phyloP scores from a whole-genome alignment of 768 basidiomycete species.

The Podaxis pistillaris region DNA sequence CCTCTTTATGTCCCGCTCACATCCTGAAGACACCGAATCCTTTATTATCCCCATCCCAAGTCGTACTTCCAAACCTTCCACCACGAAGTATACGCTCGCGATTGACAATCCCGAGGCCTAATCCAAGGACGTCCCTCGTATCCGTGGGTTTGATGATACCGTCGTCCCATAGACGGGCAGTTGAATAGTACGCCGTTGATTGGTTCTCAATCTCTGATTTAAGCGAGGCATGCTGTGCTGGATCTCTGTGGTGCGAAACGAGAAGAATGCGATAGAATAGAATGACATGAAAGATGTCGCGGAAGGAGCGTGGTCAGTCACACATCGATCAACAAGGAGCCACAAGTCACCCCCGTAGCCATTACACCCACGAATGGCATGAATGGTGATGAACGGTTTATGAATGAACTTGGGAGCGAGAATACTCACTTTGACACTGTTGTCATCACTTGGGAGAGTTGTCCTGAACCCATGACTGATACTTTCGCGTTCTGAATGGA shows the following conservation, averaged over 20 bases:
- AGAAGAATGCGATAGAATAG: neutral
- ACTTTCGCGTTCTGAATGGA: conserved; percentile 77
- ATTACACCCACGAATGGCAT: neutral
- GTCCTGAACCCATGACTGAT: conserved; percentile 93
- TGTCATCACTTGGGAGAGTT: conserved; percentile 91
- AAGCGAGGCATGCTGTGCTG: conserved; percentile 69
- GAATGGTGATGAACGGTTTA: neutral
- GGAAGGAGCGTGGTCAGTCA: neutral
- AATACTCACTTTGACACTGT: conserved; percentile 73
- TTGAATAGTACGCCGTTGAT: conserved; percentile 84
- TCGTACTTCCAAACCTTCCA: conserved; percentile 32
- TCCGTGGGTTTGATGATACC: conserved; percentile 88
- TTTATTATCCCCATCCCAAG: conserved; percentile 69
- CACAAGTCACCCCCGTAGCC: neutral
- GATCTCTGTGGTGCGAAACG: conserved; percentile 53
- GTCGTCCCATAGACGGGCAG: conserved; percentile 93
- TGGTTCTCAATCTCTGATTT: conserved; percentile 86
- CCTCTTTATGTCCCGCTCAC: conserved; percentile 37
- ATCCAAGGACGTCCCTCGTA: conserved; percentile 83
- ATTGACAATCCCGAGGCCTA: conserved; percentile 81
- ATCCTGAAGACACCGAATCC: conserved; percentile 93
- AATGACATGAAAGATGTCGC: neutral
- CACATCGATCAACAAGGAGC: neutral
- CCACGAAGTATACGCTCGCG: conserved; percentile 31
- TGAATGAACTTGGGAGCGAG: neutral